Evolutionary conservation across 257 asterid genomes (phyloP).

Genomic region (Nicotiana sylvestris): DNA sequence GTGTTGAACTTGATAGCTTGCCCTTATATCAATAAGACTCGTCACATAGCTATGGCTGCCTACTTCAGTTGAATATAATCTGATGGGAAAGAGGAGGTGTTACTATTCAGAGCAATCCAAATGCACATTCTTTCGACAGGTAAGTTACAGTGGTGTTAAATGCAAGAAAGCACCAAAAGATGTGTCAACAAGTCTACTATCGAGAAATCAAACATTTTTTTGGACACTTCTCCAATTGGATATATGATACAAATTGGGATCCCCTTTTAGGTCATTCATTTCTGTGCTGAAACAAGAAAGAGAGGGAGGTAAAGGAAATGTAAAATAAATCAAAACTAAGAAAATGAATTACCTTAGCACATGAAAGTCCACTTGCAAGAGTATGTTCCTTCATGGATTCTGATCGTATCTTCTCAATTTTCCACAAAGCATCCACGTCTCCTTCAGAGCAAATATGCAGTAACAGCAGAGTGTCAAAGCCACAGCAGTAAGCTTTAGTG

Average conservation of each 20-base stretch:
- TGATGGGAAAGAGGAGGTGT: neutral
- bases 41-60: neutral
- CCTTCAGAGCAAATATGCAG: conserved; percentile 37
- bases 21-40: neutral
- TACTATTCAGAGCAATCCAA: neutral
- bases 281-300: neutral
- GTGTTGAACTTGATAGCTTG: neutral
- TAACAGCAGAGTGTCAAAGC: neutral
- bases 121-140: neutral
- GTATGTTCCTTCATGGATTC: conserved; percentile 65
- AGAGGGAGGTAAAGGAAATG: neutral
- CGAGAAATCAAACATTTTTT: neutral
- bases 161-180: neutral
- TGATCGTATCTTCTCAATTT: conserved; percentile 75
- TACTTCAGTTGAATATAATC: neutral
- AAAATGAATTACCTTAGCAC: conserved; percentile 70
- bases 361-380: conserved; percentile 77
- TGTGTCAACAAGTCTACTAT: neutral
- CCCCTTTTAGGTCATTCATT: neutral
- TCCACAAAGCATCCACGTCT: conserved; percentile 77
- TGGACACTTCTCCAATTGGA: neutral
- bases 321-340: neutral
- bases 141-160: neutral
- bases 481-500: neutral
- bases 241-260: neutral